Evolutionary conservation across 2,329 filamentous ascomycete species (phyloP), one percentile per base, ranked within the genome.

Genomic region (Coniochaeta prunicola): DNA sequence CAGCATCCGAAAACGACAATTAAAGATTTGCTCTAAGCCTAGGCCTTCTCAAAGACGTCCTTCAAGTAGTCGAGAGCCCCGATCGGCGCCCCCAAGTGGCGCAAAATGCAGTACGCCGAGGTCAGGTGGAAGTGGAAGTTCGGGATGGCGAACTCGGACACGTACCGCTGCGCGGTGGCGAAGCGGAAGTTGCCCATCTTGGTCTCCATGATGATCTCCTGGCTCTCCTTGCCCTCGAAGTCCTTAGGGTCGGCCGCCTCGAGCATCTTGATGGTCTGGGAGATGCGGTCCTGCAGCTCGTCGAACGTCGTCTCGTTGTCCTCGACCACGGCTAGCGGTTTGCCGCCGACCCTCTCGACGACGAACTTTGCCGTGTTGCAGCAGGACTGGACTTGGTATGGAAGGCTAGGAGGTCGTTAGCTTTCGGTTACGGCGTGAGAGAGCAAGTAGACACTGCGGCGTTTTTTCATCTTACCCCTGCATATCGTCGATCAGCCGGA

Each of bases 101-200:
- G 70, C 63, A 85, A 64, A 53, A 85, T 76, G 5, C 68, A 74
- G 68, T 85, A 85, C 17, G 77, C 76, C 17, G 73, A 80, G 2
- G 70, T 73, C n/a, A 78, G 63, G 63, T 85, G 82, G 65, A 85
- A 85, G 69, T 75, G 83, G 64, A 84, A 77, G 63, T 84, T 83
- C 1, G 81, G 79, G 48, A 83, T 64, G 5, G 70, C 75, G 66
- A 72, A 78, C 1, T 67, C 64, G 31, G 68, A 63, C 24, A 80
- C 62, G 64, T 81, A 83, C 17, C 33, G 21, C 57, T 62, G 58
- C 24, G 57, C 60, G 24, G 56, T 59, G n/a, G n/a, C n/a, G 28
- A 63, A 65, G 40, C 57, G 8, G 45, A 62, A 63, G 40, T 57
- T 60, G 31, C 65, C 62, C 10, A 58, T 58, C 8, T 66, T 64